These are phyloP conservation scores for Tanacetum coccineum DNA, from an alignment of 129 eudicot genomes.

Conservation along the genomic window DNA sequence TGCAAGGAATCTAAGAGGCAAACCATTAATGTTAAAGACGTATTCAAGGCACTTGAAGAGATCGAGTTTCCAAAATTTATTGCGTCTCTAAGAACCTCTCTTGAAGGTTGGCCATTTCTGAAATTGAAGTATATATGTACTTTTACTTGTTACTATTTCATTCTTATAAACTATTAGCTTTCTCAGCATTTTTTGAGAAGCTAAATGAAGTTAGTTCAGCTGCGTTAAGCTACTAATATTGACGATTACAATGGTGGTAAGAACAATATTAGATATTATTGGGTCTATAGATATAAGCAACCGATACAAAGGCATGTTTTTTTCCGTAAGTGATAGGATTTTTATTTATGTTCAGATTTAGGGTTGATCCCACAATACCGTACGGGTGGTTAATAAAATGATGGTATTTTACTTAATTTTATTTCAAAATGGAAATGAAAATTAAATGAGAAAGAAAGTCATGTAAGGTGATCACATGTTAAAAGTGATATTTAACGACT, in stretches of 20 bases:
- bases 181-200: slow-evolving; percentile 1
- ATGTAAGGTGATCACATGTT: too few relatives aligned
- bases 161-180: background rate
- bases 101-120: slow-evolving; percentile 41
- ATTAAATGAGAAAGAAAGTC: too few relatives aligned
- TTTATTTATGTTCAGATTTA: background rate
- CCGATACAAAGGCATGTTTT: too few relatives aligned
- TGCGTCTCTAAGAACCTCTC: slow-evolving; percentile 68
- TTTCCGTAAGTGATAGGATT: background rate
- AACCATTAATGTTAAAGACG: slow-evolving; percentile 73
- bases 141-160: background rate
- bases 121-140: slow-evolving; percentile 11
- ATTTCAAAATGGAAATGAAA: too few relatives aligned
- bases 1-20: slow-evolving; percentile 90
- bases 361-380: background rate
- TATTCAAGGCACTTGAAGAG: slow-evolving; percentile 87
- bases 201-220: background rate
- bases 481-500: too few relatives aligned
- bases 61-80: slow-evolving; percentile 81
- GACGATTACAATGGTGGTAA: slow-evolving; percentile 1
- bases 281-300: too few relatives aligned
- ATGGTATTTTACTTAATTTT: too few relatives aligned
- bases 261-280: background rate
- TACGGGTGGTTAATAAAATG: too few relatives aligned
- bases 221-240: background rate